Evolutionary conservation across 352 stramenopile species (phyloP).

Genomic region (Phytopythium kandeliae): DNA sequence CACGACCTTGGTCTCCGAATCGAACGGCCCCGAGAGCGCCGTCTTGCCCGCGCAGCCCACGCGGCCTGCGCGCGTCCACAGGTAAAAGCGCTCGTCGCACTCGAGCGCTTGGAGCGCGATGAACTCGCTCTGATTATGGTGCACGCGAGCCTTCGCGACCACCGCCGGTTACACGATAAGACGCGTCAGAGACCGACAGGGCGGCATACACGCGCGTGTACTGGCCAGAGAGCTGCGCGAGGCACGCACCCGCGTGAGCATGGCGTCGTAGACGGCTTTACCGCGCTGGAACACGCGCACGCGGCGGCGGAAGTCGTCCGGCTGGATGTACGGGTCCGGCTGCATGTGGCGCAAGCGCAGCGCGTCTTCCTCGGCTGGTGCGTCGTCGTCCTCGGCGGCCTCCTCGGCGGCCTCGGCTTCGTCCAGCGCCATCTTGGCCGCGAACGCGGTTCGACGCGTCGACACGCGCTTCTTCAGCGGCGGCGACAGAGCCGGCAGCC

Average conservation of each 20-base stretch:
- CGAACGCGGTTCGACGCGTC: slow-evolving; percentile 22
- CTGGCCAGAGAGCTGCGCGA: neutral
- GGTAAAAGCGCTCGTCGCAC: slow-evolving; percentile 36
- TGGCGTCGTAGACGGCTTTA: slow-evolving; percentile 45
- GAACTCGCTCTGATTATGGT: slow-evolving; percentile 63
- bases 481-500: slow-evolving; percentile 33
- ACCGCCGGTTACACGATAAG: slow-evolving; percentile 2
- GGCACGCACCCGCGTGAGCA: slow-evolving; percentile 48
- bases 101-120: slow-evolving; percentile 54
- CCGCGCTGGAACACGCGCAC: slow-evolving; percentile 32
- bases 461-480: slow-evolving; percentile 45
- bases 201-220: too few relatives aligned
- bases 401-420: slow-evolving; percentile 16
- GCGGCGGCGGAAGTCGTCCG: slow-evolving; percentile 28
- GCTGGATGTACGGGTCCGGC: slow-evolving; percentile 43
- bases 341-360: slow-evolving; percentile 21
- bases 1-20: slow-evolving; percentile 25
- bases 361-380: slow-evolving; percentile 7
- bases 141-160: slow-evolving; percentile 58
- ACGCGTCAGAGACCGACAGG: too few relatives aligned
- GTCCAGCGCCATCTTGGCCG: slow-evolving; percentile 30
- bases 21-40: slow-evolving; percentile 35
- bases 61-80: slow-evolving; percentile 44
- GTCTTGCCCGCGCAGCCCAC: slow-evolving; percentile 43
- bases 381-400: slow-evolving; percentile 15